Evolutionary conservation across 352 stramenopile genomes (phyloP).

Genomic region (Pilasporangium apinafurcum): DNA sequence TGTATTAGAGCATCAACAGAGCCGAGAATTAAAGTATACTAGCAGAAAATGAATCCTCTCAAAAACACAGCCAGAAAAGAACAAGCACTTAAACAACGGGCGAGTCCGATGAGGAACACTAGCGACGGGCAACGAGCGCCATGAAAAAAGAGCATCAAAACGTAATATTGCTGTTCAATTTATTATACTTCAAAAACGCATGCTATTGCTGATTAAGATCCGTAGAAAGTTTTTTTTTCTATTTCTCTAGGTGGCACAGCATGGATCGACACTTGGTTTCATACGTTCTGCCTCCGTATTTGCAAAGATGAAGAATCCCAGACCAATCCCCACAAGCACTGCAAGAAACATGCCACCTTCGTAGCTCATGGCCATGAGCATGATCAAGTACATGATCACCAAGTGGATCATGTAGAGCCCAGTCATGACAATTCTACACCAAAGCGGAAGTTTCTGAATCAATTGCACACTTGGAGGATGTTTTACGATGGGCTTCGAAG

Average conservation of each 20-base stretch:
- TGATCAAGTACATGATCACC: conserved; percentile 73
- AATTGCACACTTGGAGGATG: conserved; percentile 26
- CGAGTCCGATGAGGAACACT: no score
- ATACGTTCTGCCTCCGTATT: conserved; percentile 68
- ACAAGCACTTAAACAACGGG: no score
- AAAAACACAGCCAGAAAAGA: no score
- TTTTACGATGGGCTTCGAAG: conserved; percentile 15
- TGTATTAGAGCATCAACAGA: no score
- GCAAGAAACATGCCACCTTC: conserved; percentile 77
- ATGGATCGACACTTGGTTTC: conserved; percentile 67
- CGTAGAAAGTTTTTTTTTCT: no score
- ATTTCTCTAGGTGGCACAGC: conserved; percentile 67
- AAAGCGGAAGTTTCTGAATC: conserved; percentile 45
- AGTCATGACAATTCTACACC: conserved; percentile 58
- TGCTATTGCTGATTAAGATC: no score
- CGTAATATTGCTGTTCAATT: no score
- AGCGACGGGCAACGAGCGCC: no score
- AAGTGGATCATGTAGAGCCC: conserved; percentile 74
- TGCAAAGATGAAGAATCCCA: conserved; percentile 79
- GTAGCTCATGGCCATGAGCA: conserved; percentile 86
- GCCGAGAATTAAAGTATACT: no score
- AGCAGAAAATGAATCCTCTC: no score
- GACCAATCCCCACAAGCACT: conserved; percentile 58
- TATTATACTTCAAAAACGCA: no score
- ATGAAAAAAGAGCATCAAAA: no score